Evolutionary conservation across 257 asterid genomes (phyloP), one percentile per base, ranked within the genome.

Genomic region (Nicotiana tomentosiformis): DNA sequence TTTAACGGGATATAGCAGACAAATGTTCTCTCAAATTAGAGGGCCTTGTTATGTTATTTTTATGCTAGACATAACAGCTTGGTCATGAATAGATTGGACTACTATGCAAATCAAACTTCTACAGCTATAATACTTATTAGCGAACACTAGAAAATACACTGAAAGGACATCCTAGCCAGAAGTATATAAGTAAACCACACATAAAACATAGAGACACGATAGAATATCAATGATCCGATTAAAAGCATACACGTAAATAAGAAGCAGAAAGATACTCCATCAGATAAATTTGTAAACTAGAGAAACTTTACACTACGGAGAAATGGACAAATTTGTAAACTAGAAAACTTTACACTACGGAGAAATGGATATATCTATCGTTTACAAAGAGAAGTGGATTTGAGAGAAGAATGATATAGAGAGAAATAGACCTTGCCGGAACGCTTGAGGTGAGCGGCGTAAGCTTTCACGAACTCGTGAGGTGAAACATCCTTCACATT

Each of bases 401-500:
- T 43, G 51, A 43, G 23, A 58, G 26, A 58, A 53, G 17, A 12
- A 14, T 43, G 5, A 68, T 5, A 68, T 11, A 68, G 2, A 33
- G 57, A 32, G 5, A 5, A 0, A 26, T 1, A 17, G n/a, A 94
- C 98, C 97, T 95, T 95, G 88, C 98, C 98, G 79, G 98, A 95
- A 62, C 98, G 97, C 92, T 93, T 95, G 77, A 95, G 96, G 61
- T 95, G 98, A 39, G 96, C 91, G 62, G 98, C 88, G 83, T 95
- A 93, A 10, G 94, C 89, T 85, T 91, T 90, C 46, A 93, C 98
- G 85, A 93, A 95, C 85, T 93, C 98, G 55, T 92, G 97, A 15
- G 98, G 93, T 4, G 97, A 95, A 53, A 95, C 98, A 26, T 95
- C 98, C 88, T 95, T 95, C 15, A 95, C 98, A 69, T 87, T 91